phyloP scores from a whole-genome alignment of 108 stramenopile species.

The Conticribra guillardii region DNA sequence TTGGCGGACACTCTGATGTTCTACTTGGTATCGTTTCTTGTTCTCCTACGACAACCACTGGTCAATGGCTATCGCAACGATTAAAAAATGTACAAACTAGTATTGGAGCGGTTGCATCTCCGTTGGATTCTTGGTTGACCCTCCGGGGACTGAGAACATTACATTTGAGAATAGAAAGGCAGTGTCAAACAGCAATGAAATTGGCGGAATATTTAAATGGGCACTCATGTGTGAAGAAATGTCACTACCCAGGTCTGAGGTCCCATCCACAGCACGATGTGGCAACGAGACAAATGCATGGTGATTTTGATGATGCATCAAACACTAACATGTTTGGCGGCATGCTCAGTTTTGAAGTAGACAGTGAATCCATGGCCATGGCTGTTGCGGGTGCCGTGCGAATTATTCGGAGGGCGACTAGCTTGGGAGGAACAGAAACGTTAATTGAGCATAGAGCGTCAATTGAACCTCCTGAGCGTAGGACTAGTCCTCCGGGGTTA shows the following conservation, averaged over 20 bases:
- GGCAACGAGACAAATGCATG: slow-evolving; percentile 69
- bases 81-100: slow-evolving; percentile 55
- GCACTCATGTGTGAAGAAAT: slow-evolving; percentile 56
- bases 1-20: slow-evolving; percentile 92
- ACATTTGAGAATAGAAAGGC: slow-evolving; percentile 73
- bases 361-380: slow-evolving; percentile 66
- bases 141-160: slow-evolving; percentile 87
- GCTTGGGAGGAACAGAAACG: slow-evolving; percentile 96
- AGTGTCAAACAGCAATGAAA: slow-evolving; percentile 65
- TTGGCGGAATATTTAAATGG: slow-evolving; percentile 61
- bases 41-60: slow-evolving; percentile 62
- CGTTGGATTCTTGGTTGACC: slow-evolving; percentile 86
- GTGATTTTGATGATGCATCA: neutral
- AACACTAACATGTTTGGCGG: slow-evolving; percentile 65
- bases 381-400: slow-evolving; percentile 80
- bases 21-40: slow-evolving; percentile 72
- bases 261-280: slow-evolving; percentile 88
- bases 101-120: slow-evolving; percentile 79
- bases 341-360: slow-evolving; percentile 90
- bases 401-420: slow-evolving; percentile 84
- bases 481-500: slow-evolving; percentile 81
- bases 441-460: slow-evolving; percentile 92
- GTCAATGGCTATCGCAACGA: slow-evolving; percentile 44
- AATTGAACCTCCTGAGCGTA: slow-evolving; percentile 83
- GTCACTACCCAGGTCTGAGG: slow-evolving; percentile 91